These are phyloP conservation scores for Ophiosphaerella narmari DNA, from an alignment of 2,329 filamentous ascomycete species.

Conservation along the genomic window DNA sequence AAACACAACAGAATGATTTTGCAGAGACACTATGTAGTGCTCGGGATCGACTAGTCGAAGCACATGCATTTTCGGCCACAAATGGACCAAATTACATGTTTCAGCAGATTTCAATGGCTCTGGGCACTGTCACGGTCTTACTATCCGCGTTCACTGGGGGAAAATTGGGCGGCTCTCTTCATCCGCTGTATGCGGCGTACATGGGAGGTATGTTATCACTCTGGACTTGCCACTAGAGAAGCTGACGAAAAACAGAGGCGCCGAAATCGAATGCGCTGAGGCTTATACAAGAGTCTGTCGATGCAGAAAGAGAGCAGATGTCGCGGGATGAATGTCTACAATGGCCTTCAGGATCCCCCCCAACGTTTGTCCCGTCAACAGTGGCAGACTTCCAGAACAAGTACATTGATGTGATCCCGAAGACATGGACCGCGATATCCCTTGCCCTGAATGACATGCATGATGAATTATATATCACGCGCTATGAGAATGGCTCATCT, in stretches of 20 bases:
- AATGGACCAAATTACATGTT: constrained; percentile 62
- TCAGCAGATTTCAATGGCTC: constrained; percentile 51
- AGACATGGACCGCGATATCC: constrained; percentile 83
- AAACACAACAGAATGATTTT: constrained; percentile 50
- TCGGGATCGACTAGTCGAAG: constrained; percentile 67
- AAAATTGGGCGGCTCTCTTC: constrained; percentile 38
- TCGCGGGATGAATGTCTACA: constrained; percentile 43
- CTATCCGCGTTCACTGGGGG: constrained; percentile 44
- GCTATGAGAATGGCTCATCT: constrained; percentile 72
- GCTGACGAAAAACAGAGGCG: constrained; percentile 57
- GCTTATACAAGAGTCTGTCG: constrained; percentile 63
- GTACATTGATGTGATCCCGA: constrained; percentile 84
- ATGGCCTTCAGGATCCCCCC: constrained; percentile 47
- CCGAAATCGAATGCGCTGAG: constrained; percentile 71
- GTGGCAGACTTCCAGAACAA: constrained; percentile 69
- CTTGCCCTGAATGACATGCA: constrained; percentile 79
- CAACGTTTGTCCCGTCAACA: constrained; percentile 44
- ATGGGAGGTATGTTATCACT: constrained; percentile 36
- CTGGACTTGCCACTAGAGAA: constrained; percentile 1
- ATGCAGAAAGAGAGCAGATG: constrained; percentile 53
- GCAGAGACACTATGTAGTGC: constrained; percentile 66
- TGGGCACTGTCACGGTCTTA: constrained; percentile 45
- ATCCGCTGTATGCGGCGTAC: constrained; percentile 48
- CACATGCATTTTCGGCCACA: constrained; percentile 60
- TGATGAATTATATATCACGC: constrained; percentile 88